These are phyloP conservation scores for Hyparrhenia diplandra DNA, from an alignment of 176 grass and related monocot genomes.

Conservation along the genomic window DNA sequence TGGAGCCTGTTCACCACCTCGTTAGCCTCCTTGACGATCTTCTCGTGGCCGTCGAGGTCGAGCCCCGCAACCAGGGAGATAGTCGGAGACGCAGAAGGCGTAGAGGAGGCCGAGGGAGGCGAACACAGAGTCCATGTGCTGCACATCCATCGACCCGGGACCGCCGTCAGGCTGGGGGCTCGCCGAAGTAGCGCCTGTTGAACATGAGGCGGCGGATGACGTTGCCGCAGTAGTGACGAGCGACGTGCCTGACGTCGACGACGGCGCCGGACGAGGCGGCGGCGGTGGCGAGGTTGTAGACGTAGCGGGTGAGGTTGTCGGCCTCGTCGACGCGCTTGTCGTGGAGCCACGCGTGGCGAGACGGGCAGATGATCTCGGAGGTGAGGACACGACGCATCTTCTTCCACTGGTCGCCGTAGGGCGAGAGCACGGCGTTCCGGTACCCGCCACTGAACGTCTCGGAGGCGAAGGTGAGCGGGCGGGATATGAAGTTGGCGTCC, in stretches of 20 bases:
- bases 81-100: conserved; percentile 38
- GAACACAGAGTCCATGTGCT: conserved; percentile 35
- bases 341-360: background rate
- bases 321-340: background rate
- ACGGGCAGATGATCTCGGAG: background rate
- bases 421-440: background rate
- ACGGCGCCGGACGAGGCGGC: background rate
- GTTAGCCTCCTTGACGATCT: background rate
- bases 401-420: background rate
- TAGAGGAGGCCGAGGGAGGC: background rate
- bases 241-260: conserved; percentile 15
- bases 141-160: conserved; percentile 20
- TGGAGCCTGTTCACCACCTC: background rate
- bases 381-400: background rate
- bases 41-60: conserved; percentile 41
- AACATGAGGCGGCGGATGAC: conserved; percentile 34
- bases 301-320: background rate
- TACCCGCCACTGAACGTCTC: background rate
- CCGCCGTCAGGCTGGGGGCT: conserved; percentile 3
- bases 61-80: conserved; percentile 29
- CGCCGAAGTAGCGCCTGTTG: conserved; percentile 34
- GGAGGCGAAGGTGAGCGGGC: no score
- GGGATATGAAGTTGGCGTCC: background rate
- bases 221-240: conserved; percentile 34
- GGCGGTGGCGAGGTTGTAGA: background rate